A percentile compares a stretch with the other conserved stretches of the same genome.
Conservation (phyloP, 169 alveolate genomes). For the Plasmodium vinckei region DNA sequence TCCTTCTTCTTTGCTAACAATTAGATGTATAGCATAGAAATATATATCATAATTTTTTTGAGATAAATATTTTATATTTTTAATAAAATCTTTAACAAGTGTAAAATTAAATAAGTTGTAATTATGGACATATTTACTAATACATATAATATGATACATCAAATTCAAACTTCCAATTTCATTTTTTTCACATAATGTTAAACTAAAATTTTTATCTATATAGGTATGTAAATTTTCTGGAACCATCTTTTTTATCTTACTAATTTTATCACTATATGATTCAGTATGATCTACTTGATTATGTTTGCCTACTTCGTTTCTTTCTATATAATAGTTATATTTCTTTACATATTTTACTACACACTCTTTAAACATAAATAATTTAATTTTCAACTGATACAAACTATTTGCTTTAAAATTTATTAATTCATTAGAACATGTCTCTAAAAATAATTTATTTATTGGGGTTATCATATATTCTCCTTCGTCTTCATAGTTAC, state of each 20-base stretch:
- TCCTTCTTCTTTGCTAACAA: not conserved
- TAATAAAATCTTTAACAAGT: not conserved
- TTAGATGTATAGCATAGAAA: not conserved
- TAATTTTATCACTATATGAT: not conserved
- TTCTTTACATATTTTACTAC: not conserved
- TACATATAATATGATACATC: conserved; percentile 7
- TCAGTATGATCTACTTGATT: not conserved
- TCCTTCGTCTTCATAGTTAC: not conserved
- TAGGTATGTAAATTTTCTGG: conserved; percentile 24
- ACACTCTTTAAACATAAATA: conserved; percentile 33
- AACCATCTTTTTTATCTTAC: not conserved
- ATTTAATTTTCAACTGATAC: conserved; percentile 27
- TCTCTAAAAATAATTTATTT: not conserved
- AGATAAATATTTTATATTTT: not conserved
- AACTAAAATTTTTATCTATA: conserved; percentile 9
- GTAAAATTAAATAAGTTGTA: conserved; percentile 3
- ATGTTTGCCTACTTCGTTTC: not conserved
- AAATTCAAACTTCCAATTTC: not conserved
- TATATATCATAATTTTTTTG: conserved; percentile 2
- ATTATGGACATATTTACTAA: not conserved
- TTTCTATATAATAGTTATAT: not conserved
- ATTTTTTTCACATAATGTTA: not conserved
- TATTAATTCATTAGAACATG: not conserved
- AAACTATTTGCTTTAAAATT: conserved; percentile 1
- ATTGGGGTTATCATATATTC: not conserved